Conservation (phyloP, 305 asterid genomes). For the Solanum hybrid region DNA sequence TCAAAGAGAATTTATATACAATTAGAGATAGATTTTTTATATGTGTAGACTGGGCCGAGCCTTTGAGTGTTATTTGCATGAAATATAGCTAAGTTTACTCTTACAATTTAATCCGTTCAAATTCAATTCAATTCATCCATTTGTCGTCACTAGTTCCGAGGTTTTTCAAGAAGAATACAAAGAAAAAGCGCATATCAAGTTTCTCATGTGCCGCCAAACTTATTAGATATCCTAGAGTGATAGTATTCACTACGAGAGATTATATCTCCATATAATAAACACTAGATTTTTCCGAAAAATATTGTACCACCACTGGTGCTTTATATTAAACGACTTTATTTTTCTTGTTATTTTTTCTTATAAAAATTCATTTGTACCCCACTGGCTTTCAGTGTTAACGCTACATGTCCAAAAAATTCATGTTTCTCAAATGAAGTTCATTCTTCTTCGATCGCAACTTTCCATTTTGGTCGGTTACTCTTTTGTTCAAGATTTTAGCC, state of each 20-base stretch:
- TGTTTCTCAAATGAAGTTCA: not conserved
- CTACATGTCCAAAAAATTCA: too few relatives aligned
- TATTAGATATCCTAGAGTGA: not conserved
- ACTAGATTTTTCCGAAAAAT: too few relatives aligned
- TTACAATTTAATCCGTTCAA: not conserved
- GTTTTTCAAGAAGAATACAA: not conserved
- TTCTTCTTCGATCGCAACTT: not conserved
- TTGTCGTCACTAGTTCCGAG: not conserved
- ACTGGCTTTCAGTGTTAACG: too few relatives aligned
- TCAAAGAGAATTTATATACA: too few relatives aligned
- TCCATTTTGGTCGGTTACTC: not conserved
- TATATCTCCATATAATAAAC: too few relatives aligned
- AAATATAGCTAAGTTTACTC: not conserved
- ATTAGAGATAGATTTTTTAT: too few relatives aligned
- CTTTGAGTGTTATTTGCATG: not conserved
- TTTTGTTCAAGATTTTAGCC: not conserved
- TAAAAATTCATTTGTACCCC: too few relatives aligned
- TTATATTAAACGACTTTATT: not conserved
- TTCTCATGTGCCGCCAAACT: not conserved
- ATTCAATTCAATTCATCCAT: not conserved
- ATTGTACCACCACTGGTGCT: not conserved
- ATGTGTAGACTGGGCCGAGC: not conserved
- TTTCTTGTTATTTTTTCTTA: too few relatives aligned
- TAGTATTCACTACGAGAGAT: too few relatives aligned
- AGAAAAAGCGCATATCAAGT: not conserved